A percentile compares a stretch with the other conserved stretches of the same genome.
phyloP scores from a whole-genome alignment of 768 basidiomycete species.

The Lactifluus subvellereus region DNA sequence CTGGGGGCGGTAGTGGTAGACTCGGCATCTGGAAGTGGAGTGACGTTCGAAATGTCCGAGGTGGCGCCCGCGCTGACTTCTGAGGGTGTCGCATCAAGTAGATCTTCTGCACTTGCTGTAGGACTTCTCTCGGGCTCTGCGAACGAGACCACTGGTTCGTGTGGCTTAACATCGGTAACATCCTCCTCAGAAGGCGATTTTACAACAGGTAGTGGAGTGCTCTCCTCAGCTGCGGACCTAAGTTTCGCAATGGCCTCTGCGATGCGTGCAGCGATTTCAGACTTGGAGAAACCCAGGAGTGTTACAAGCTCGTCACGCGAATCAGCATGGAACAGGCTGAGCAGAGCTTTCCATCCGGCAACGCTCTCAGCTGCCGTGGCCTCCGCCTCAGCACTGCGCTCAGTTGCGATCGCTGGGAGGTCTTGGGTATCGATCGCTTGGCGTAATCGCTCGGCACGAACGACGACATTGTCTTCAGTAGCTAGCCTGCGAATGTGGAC shows the following conservation, averaged over 20 bases:
- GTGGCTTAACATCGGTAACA: constrained; percentile 40
- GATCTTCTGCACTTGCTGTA: constrained; percentile 37
- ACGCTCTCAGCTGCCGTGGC: constrained; percentile 33
- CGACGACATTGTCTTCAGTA: constrained; percentile 69
- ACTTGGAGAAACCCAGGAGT: constrained; percentile 88
- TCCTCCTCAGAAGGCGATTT: constrained; percentile 31
- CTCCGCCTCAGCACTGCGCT: constrained; percentile 28
- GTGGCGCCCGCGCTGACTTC: constrained; percentile 62
- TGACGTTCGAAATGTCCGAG: constrained; percentile 54
- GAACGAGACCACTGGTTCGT: constrained; percentile 79
- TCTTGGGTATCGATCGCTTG: constrained; percentile 50
- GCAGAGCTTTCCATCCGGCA: constrained; percentile 82
- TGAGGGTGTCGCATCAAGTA: constrained; percentile 61
- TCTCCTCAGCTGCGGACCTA: constrained; percentile 40
- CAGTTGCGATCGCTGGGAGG: constrained; percentile 66
- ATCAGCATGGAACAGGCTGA: constrained; percentile 82
- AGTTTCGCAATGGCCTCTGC: constrained; percentile 76
- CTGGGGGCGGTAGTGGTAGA: constrained; percentile 84
- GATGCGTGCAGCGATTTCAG: constrained; percentile 72
- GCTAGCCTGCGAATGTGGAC: constrained; percentile 75
- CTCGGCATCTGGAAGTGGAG: constrained; percentile 59
- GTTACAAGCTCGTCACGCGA: constrained; percentile 88
- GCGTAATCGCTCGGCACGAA: constrained; percentile 65
- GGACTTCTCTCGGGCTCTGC: constrained; percentile 61
- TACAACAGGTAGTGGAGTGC: constrained; percentile 24